Base-by-base conservation (phyloP, 2,329 filamentous ascomycete species). In the Bretziella fagacearum region DNA sequence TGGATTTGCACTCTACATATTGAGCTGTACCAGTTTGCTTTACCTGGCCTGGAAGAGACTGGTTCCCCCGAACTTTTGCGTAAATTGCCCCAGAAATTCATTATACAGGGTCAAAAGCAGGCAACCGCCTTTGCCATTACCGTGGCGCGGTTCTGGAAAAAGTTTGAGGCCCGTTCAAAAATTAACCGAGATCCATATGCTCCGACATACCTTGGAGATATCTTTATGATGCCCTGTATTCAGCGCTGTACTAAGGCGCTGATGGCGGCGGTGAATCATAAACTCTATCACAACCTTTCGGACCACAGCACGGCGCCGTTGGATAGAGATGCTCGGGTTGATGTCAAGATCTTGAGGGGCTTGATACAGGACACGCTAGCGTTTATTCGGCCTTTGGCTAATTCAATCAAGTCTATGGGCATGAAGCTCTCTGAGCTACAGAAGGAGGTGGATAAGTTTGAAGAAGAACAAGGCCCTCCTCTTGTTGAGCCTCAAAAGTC, bases 1-100 rank as follows among this genome's bases (percentile, higher is more conserved):
- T 57, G 59, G 42, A 55, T 64, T 15, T 59, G 59, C 22, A 56
- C 58, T 5, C 56, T 60, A 30, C 61, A 65, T 46, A 57, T 65
- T 10, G 62, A 65, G 26, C 52, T 65, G 5, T 65, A 65, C 48
- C 57, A 63, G 8, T 62, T 64, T 48, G 58, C 60, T 11, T 53
- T 65, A 5, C 63, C 63, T 0, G 60, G 60, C 1, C 54, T 63
- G 1, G 53, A 57, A 11, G 61, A 62, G 20, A 57, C 58, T 30
- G 55, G 57, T 0, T 56, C 57, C 3, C 50, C 56, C 7, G 59
- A 62, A 3, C 52, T 64, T 6, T 53, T 62, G 3, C 56, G 55
- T 23, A 58, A 58, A 47, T 54, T 65, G 2, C 63, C 63, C 1
- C 47, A 46, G 2, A 60, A 62, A 25, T 65, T 65, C 44, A 52